Conservation (phyloP, 352 stramenopile species). For the Phytophthora quininea region DNA sequence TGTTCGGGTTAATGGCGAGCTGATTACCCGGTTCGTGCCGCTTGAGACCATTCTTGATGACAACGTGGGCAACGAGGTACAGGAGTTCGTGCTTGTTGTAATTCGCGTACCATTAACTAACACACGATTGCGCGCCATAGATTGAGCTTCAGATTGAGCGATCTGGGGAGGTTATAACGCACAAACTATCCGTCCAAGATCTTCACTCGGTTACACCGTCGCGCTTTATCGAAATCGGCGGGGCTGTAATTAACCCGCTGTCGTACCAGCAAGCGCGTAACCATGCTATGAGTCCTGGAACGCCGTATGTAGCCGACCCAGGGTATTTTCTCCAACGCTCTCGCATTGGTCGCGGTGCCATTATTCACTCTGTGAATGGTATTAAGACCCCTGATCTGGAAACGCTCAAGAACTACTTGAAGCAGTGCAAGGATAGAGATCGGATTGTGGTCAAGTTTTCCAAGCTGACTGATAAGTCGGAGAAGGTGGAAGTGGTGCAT, state of each 20-base stretch:
- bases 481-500: constrained; percentile 87
- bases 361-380: constrained; percentile 90
- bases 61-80: constrained; percentile 68
- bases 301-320: constrained; percentile 85
- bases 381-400: constrained; percentile 87
- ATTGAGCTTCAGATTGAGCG: constrained; percentile 86
- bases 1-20: constrained; percentile 77
- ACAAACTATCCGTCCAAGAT: constrained; percentile 79
- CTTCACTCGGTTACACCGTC: constrained; percentile 87
- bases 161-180: constrained; percentile 67
- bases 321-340: constrained; percentile 92
- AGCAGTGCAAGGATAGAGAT: constrained; percentile 76
- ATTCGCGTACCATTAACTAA: neutral
- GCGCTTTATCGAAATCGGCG: constrained; percentile 86
- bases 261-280: constrained; percentile 92
- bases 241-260: constrained; percentile 88
- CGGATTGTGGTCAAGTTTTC: constrained; percentile 88
- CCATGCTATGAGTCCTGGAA: constrained; percentile 65
- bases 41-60: constrained; percentile 86
- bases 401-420: constrained; percentile 79
- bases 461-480: constrained; percentile 73
- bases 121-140: constrained; percentile 12
- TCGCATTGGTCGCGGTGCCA: constrained; percentile 77
- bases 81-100: neutral
- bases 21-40: constrained; percentile 89